Conservation (phyloP, 768 basidiomycete species). For the Trametes gibbosa region DNA sequence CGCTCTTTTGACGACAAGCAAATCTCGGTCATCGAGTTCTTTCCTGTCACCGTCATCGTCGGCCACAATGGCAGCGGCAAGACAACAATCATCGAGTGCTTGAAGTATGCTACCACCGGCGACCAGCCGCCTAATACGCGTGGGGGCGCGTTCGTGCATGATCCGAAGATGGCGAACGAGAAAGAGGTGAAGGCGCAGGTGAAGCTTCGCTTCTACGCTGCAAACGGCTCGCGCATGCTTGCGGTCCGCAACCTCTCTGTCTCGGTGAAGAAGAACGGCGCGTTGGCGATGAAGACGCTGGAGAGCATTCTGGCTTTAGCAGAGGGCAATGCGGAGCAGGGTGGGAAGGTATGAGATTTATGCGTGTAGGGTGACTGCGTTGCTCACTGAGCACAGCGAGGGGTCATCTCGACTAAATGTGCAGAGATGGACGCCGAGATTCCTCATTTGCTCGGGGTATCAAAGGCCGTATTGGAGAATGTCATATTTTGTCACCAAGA, state of each 20-base stretch:
- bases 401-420: slow-evolving; percentile 93
- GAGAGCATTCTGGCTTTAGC: slow-evolving; percentile 84
- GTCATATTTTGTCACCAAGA: slow-evolving; percentile 99
- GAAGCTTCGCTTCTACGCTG: slow-evolving; percentile 87
- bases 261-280: slow-evolving; percentile 83
- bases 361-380: no score
- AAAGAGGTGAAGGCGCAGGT: slow-evolving; percentile 99
- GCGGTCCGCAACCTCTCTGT: slow-evolving; percentile 90
- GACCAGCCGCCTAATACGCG: slow-evolving; percentile 97
- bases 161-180: slow-evolving; percentile 99
- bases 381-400: slow-evolving; percentile 49
- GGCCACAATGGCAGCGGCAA: slow-evolving; percentile 99
- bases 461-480: slow-evolving; percentile 97
- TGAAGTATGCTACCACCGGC: slow-evolving; percentile 98
- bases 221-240: slow-evolving; percentile 87
- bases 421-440: slow-evolving; percentile 96
- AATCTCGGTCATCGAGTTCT: slow-evolving; percentile 93
- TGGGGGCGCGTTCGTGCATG: slow-evolving; percentile 98
- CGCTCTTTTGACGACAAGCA: slow-evolving; percentile 97
- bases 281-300: slow-evolving; percentile 95
- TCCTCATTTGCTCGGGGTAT: slow-evolving; percentile 90
- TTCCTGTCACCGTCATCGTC: slow-evolving; percentile 97
- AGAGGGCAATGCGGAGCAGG: slow-evolving; percentile 61
- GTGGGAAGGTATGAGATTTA: slow-evolving; percentile 63
- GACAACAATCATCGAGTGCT: slow-evolving; percentile 98